These are phyloP conservation scores for Monosporozyma siamensis DNA, from an alignment of 805 yeast genomes.

Conservation along the genomic window DNA sequence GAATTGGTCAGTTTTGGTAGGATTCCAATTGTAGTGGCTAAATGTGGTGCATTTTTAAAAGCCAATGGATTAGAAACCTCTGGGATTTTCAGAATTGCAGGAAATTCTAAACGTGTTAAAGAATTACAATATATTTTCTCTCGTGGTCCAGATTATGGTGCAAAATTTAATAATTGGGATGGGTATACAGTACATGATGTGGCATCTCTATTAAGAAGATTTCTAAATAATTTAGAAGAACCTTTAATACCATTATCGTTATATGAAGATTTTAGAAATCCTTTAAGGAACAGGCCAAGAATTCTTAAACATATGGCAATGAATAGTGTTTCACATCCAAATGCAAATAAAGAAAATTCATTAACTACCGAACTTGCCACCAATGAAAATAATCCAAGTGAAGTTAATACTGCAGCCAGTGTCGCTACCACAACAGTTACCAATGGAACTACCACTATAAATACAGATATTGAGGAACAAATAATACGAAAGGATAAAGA, in stretches of 20 bases:
- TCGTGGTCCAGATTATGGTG: slow-evolving; percentile 82
- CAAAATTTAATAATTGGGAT: slow-evolving; percentile 73
- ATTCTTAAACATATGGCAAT: slow-evolving; percentile 56
- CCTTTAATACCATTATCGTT: slow-evolving; percentile 75
- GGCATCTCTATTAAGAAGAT: slow-evolving; percentile 80
- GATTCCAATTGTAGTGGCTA: slow-evolving; percentile 90
- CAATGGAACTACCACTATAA: not conserved
- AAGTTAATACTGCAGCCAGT: not conserved
- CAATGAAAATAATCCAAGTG: slow-evolving; percentile 1
- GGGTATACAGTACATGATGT: slow-evolving; percentile 96
- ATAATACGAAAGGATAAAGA: not conserved
- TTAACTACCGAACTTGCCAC: not conserved
- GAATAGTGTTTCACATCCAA: slow-evolving; percentile 31
- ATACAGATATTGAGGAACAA: not conserved
- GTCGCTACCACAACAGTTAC: not conserved
- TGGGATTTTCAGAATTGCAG: slow-evolving; percentile 91
- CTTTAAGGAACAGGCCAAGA: slow-evolving; percentile 56
- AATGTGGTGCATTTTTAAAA: slow-evolving; percentile 82
- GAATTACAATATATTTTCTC: slow-evolving; percentile 79
- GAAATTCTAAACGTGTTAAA: slow-evolving; percentile 79
- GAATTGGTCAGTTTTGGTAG: slow-evolving; percentile 72
- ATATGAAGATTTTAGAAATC: slow-evolving; percentile 73
- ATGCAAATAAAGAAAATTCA: slow-evolving; percentile 26
- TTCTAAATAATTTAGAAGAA: slow-evolving; percentile 79
- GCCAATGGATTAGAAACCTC: slow-evolving; percentile 68